Base-by-base conservation (phyloP, 805 yeast species). In the Candida hungchunana region DNA sequence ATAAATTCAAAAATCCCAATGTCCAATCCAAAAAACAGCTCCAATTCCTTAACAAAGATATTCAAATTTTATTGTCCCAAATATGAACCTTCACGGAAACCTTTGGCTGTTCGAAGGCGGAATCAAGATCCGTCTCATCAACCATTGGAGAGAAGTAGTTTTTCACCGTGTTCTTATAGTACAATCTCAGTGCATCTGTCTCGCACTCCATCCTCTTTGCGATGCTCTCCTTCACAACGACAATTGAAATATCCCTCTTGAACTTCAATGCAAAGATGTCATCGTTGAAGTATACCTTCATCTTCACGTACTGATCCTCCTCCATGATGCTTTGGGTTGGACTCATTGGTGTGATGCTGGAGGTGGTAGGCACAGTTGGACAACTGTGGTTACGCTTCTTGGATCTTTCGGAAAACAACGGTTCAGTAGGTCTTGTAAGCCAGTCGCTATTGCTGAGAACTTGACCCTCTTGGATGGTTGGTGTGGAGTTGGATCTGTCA, bases 231-330 rank as follows among this genome's bases (percentile, higher is more conserved):
- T 37, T 48, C 6, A 54, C 30, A 1, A 30, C 36, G 4, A 26
- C 13, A 11, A 53, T 26, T 2, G 28, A 26, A 1, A 31, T 18
- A 5, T 30, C 36, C 7, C 20, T 30, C 15, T 28, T 40, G 13
- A 48, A 34, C 30, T 41, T 46, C 7, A 54, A 20, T 2, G 59
- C 59, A 40, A 53, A 53, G 24, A 53, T 54, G 29, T 54, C 59
- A 23, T 46, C 46, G 19, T 44, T 32, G 20, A 39, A 36, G 34
- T 37, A 49, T 2, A 53, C 46, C 21, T 53, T 53, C n/a, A 49
- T 32, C 40, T 53, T 53, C 4, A 47, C 26, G 17, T 18, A 26
- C 16, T 39, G 43, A 1, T 29, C 20, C 4, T 24, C 22, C 17
- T 13, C 23, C 8, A 8, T 11, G n/a, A n/a, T n/a, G n/a, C n/a